Conservation (phyloP, 164 flowering plant genomes). For the Annona cherimola region DNA sequence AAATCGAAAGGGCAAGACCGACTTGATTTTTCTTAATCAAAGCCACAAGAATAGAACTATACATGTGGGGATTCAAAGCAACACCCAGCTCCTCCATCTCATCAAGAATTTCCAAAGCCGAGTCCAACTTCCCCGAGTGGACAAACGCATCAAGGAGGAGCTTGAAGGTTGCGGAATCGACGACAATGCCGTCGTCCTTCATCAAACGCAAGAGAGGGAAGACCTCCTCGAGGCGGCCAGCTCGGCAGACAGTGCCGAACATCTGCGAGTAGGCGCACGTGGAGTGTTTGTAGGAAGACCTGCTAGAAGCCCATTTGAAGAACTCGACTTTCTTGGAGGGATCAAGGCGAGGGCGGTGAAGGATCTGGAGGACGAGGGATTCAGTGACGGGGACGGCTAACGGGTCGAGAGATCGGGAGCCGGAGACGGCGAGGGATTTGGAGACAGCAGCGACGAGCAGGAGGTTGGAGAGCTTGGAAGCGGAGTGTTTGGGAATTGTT, state of each 20-base stretch:
- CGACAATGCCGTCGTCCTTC: slow-evolving; percentile 54
- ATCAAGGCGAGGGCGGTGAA: slow-evolving; percentile 40
- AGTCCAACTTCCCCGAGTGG: slow-evolving; percentile 49
- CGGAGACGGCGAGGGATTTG: slow-evolving; percentile 49
- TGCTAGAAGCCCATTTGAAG: slow-evolving; percentile 70
- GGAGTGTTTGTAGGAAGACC: slow-evolving; percentile 53
- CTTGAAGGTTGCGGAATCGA: slow-evolving; percentile 52
- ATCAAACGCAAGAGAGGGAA: slow-evolving; percentile 41
- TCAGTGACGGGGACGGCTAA: slow-evolving; percentile 49
- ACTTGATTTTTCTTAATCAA: slow-evolving; percentile 58
- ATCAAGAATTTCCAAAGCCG: slow-evolving; percentile 61
- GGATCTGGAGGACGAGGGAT: slow-evolving; percentile 53
- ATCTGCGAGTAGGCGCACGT: slow-evolving; percentile 47
- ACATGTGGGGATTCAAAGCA: slow-evolving; percentile 34
- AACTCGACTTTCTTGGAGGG: slow-evolving; percentile 58
- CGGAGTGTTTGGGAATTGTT: slow-evolving; percentile 11
- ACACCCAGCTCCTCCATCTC: slow-evolving; percentile 53
- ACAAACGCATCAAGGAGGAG: slow-evolving; percentile 58
- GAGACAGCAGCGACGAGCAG: slow-evolving; percentile 62
- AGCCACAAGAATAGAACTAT: slow-evolving; percentile 63
- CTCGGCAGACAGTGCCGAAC: slow-evolving; percentile 40
- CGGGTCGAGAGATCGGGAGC: slow-evolving; percentile 44
- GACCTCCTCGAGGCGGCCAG: slow-evolving; percentile 41
- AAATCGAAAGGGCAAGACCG: slow-evolving; percentile 55
- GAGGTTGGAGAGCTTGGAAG: slow-evolving; percentile 27